Evolutionary conservation across 805 yeast species (phyloP).

Genomic region (Cyberlindnera amylophila): DNA sequence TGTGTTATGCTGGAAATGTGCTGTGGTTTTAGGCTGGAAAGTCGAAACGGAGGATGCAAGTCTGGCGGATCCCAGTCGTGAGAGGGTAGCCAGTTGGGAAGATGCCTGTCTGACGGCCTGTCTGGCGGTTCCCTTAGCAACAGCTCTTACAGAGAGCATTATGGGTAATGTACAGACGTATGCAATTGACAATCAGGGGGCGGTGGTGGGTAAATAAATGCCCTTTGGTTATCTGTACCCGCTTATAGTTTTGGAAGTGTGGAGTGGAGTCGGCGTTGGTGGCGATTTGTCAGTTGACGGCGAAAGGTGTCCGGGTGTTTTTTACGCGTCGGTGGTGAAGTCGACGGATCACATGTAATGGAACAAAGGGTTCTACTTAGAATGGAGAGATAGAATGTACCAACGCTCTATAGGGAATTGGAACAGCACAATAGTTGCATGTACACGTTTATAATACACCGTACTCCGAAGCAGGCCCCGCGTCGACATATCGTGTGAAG

Average conservation of each 20-base stretch:
- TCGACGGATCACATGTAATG: neutral
- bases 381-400: too few relatives aligned
- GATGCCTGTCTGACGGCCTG: constrained; percentile 2
- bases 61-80: constrained; percentile 1
- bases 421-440: too few relatives aligned
- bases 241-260: neutral
- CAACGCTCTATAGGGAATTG: too few relatives aligned
- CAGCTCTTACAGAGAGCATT: constrained; percentile 11
- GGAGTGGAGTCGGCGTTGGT: constrained; percentile 6
- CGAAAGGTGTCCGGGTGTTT: constrained; percentile 12
- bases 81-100: neutral
- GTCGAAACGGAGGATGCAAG: constrained; percentile 9
- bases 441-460: too few relatives aligned
- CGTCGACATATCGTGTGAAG: too few relatives aligned
- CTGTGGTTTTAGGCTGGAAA: neutral
- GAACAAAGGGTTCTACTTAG: too few relatives aligned
- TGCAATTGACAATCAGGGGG: neutral
- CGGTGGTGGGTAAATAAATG: too few relatives aligned
- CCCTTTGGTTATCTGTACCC: too few relatives aligned
- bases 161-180: neutral
- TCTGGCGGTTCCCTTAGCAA: constrained; percentile 2
- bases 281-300: constrained; percentile 11
- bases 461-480: too few relatives aligned
- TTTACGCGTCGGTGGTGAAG: neutral
- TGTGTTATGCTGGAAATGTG: neutral